These are phyloP conservation scores for Komagataella phaffii DNA, from an alignment of 805 yeast genomes.

Conservation along the genomic window DNA sequence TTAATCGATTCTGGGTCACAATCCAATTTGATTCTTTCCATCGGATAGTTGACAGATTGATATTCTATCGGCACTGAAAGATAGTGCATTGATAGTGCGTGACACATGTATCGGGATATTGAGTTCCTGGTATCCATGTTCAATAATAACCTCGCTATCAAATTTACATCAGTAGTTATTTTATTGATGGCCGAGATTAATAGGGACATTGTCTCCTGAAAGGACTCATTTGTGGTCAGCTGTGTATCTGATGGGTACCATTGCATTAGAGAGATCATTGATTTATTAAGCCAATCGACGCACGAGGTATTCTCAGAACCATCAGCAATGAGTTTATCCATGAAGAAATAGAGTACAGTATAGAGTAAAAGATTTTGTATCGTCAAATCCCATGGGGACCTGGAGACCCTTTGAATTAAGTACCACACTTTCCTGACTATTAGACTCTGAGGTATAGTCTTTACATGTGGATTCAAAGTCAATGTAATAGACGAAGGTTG, in stretches of 20 bases:
- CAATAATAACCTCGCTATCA: background rate
- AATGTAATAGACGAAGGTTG: background rate
- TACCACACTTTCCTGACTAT: background rate
- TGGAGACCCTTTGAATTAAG: background rate
- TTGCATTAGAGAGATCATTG: background rate
- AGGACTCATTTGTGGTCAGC: background rate
- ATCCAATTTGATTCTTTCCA: background rate
- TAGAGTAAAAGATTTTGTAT: background rate
- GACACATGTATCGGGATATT: background rate
- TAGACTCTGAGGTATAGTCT: background rate
- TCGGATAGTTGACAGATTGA: background rate
- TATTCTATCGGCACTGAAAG: background rate
- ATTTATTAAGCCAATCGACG: background rate
- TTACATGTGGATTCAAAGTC: background rate
- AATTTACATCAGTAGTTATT: background rate
- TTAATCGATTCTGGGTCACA: background rate
- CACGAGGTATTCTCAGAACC: background rate
- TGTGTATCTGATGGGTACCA: background rate
- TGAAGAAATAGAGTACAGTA: background rate
- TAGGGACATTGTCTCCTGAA: background rate
- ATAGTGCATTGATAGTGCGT: background rate
- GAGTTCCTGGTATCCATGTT: background rate
- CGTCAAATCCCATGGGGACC: background rate
- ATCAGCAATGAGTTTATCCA: background rate
- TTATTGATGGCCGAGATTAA: background rate